Conservation (phyloP, 106 monocot genomes). For the Dioscorea dumetorum region DNA sequence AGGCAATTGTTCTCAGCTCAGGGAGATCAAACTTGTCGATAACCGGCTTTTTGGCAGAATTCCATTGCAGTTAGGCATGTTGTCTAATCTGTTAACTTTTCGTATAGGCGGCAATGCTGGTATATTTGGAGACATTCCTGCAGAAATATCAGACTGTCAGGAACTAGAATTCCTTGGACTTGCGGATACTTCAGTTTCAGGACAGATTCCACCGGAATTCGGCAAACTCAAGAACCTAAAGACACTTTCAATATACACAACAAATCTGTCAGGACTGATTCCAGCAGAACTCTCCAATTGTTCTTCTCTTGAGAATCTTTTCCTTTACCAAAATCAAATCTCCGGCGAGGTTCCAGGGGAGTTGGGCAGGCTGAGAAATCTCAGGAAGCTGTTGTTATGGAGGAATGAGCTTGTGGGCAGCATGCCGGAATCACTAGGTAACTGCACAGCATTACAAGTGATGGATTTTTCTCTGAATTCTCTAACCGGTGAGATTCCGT, state of each 20-base stretch:
- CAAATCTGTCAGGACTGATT: constrained; percentile 9
- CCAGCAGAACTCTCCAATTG: constrained; percentile 15
- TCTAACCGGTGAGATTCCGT: constrained; percentile 8
- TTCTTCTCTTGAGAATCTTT: constrained; percentile 15
- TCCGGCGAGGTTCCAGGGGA: constrained; percentile 4
- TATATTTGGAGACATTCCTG: constrained; percentile 13
- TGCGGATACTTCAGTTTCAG: constrained; percentile 16
- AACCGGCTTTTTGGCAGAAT: constrained; percentile 10
- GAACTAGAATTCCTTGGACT: constrained; percentile 14
- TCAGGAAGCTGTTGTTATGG: constrained; percentile 12
- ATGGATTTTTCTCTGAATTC: constrained; percentile 16
- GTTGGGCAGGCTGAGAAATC: constrained; percentile 9
- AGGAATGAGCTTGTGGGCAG: constrained; percentile 5
- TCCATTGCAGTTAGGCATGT: constrained; percentile 2
- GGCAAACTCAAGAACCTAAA: constrained; percentile 7
- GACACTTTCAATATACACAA: constrained; percentile 10
- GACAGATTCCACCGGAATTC: constrained; percentile 9
- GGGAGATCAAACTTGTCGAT: constrained; percentile 9
- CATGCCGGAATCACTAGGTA: constrained; percentile 7
- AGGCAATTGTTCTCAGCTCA: constrained; percentile 12
- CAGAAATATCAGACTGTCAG: constrained; percentile 9
- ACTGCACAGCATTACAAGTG: constrained; percentile 7
- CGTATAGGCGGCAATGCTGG: constrained; percentile 17
- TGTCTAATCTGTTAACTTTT: constrained; percentile 2
- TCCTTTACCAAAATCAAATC: constrained; percentile 12